Evolutionary conservation across 2,329 filamentous ascomycete species (phyloP), one percentile per base, ranked within the genome.

Genomic region (Corniculantispora saksenae): DNA sequence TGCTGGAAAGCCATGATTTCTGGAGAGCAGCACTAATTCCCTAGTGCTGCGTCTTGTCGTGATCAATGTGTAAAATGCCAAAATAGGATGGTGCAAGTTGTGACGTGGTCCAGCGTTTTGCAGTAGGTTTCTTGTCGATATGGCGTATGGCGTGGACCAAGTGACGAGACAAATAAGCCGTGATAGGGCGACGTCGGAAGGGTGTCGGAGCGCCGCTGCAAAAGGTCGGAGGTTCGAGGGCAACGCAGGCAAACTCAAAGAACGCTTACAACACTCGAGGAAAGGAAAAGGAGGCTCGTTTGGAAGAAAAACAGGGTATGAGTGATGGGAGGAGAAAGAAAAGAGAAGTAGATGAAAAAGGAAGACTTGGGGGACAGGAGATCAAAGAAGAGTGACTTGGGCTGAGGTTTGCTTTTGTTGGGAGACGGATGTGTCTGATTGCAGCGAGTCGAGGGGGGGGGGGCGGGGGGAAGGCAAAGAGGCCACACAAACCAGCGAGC

Each of bases 1-100:
- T 88, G 86, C 67, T 86, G 86, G 70, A 89, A 88, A 67, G 85
- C 84, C 84, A 87, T 88, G 66, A 56, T 70, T 51, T 43, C 21
- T 7, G 45, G 25, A 40, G 17, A 43, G 51, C 40, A 57, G 40
- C 61, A 56, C 50, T 48, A 25, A 27, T n/a, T 23, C 27, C n/a
- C n/a, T n/a, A n/a, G 47, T 47, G 61, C 27, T 6, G 51, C 27
- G 50, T 21, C 45, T 51, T 40, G 10, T 35, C 15, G 13, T 7
- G 35, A 13, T 38, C 35, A 13, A 38, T n/a, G n/a, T 38, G 35
- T 13, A 38, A 38, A 38, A 38, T 8, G 35, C 8, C 8, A 19
- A 48, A 48, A 19, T 6, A 19, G 17, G 15, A 6, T 17, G 45
- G 6, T 48, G 45, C 45, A 19, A 6, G 10, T 48, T 7, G 45